These are phyloP conservation scores for Gentiana dahurica DNA, from an alignment of 257 asterid genomes.

Conservation along the genomic window DNA sequence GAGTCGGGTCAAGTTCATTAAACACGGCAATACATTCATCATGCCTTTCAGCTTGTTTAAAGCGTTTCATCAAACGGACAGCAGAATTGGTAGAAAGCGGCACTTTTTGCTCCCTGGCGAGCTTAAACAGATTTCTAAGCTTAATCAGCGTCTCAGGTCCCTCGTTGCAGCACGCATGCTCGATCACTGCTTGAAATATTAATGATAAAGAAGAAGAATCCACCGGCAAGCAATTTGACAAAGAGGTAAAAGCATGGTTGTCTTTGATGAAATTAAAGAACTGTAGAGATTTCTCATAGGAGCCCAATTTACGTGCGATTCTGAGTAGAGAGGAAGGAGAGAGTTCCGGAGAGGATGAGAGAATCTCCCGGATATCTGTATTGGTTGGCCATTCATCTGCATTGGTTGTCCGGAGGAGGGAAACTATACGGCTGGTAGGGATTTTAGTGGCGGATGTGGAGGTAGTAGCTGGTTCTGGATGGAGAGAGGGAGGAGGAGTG, in stretches of 20 bases:
- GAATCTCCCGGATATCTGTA: conserved; percentile 36
- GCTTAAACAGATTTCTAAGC: conserved; percentile 39
- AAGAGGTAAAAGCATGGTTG: conserved; percentile 3
- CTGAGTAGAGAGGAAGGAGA: conserved; percentile 40
- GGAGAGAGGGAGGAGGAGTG: no score
- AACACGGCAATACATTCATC: conserved; percentile 34
- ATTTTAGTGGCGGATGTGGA: neutral
- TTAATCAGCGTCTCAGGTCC: neutral
- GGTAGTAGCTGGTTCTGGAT: no score
- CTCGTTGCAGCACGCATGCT: conserved; percentile 33
- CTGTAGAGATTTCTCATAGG: conserved; percentile 39
- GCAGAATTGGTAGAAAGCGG: conserved; percentile 47
- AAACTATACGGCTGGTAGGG: neutral
- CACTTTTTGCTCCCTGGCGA: conserved; percentile 25
- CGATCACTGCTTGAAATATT: conserved; percentile 58
- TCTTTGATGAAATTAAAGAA: conserved; percentile 42
- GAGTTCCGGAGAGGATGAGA: conserved; percentile 23
- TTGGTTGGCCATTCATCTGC: conserved; percentile 1
- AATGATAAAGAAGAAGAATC: conserved; percentile 23
- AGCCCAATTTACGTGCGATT: conserved; percentile 55
- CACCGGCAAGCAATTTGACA: conserved; percentile 7
- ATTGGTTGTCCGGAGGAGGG: conserved; percentile 6
- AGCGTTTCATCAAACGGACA: conserved; percentile 37
- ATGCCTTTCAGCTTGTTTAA: conserved; percentile 39
- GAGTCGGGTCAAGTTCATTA: conserved; percentile 26